Percentiles rank a stretch among this genome's conserved stretches.
Conservation (phyloP, 2,329 filamentous ascomycete species). For the Emmonsiellopsis sp. region DNA sequence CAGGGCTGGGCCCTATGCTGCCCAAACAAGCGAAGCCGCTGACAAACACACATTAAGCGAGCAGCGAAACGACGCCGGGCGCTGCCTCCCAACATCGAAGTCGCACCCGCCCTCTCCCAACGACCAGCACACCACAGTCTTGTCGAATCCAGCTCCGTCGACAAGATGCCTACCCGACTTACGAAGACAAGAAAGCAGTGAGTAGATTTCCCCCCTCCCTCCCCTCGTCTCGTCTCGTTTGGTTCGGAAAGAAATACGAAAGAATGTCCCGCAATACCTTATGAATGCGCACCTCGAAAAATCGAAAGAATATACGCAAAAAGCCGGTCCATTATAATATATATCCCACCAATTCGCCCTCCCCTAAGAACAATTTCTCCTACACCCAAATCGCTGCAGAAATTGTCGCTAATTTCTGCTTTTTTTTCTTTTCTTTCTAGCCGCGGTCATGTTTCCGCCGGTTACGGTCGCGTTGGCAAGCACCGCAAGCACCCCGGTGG, state of each 20-base stretch:
- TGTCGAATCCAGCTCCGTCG: constrained; percentile 31
- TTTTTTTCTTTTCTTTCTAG: constrained; percentile 34
- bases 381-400: not conserved
- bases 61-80: constrained; percentile 15
- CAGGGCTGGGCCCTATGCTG: constrained; percentile 19
- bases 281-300: no score
- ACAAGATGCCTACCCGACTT: constrained; percentile 44
- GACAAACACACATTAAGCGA: constrained; percentile 19
- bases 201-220: constrained; percentile 19
- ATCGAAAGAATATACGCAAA: not conserved
- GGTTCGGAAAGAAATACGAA: no score
- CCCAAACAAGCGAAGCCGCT: constrained; percentile 20
- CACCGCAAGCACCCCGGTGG: constrained; percentile 84
- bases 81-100: constrained; percentile 4
- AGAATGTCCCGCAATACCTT: no score
- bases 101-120: constrained; percentile 20
- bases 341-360: no score
- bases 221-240: no score
- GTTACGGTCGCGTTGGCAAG: constrained; percentile 97
- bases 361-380: not conserved
- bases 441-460: constrained; percentile 96
- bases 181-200: constrained; percentile 42
- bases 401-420: not conserved
- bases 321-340: not conserved
- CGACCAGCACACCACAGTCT: constrained; percentile 27